Percentiles rank a stretch among this genome's conserved stretches.
These are phyloP conservation scores for Przewalskia tangutica DNA, from an alignment of 257 asterid genomes.

Conservation along the genomic window DNA sequence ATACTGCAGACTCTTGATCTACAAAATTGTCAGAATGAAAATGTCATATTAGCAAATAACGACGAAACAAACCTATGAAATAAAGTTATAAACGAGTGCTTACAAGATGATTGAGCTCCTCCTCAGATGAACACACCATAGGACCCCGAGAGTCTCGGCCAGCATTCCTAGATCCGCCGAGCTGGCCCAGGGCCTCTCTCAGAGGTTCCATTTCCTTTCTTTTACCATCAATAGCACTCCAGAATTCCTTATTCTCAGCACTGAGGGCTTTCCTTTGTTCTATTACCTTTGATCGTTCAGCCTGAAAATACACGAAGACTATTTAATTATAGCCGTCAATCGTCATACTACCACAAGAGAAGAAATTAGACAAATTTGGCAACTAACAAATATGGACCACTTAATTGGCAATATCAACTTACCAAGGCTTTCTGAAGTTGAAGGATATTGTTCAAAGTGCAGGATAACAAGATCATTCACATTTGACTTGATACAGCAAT, in stretches of 20 bases:
- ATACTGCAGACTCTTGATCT: conserved; percentile 73
- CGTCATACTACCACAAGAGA: not conserved
- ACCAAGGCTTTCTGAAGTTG: not conserved
- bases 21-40: conserved; percentile 1
- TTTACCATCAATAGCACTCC: conserved; percentile 56
- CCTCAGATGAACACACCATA: conserved; percentile 62
- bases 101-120: conserved; percentile 64
- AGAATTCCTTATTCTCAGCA: conserved; percentile 59
- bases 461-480: not conserved
- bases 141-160: conserved; percentile 40
- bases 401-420: not conserved
- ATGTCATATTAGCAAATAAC: not conserved
- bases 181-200: conserved; percentile 63
- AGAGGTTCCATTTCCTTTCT: conserved; percentile 75
- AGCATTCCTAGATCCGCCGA: conserved; percentile 32
- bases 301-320: conserved; percentile 31
- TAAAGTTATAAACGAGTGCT: conserved; percentile 18
- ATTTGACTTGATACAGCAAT: not conserved
- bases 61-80: not conserved
- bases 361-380: not conserved
- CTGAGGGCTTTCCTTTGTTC: conserved; percentile 43
- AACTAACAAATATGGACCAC: not conserved
- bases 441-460: not conserved
- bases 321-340: not conserved
- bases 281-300: conserved; percentile 44